A percentile compares a stretch with the other conserved stretches of the same genome.
Conservation (phyloP, 176 grass and related monocot genomes). For the Juncus effusus region DNA sequence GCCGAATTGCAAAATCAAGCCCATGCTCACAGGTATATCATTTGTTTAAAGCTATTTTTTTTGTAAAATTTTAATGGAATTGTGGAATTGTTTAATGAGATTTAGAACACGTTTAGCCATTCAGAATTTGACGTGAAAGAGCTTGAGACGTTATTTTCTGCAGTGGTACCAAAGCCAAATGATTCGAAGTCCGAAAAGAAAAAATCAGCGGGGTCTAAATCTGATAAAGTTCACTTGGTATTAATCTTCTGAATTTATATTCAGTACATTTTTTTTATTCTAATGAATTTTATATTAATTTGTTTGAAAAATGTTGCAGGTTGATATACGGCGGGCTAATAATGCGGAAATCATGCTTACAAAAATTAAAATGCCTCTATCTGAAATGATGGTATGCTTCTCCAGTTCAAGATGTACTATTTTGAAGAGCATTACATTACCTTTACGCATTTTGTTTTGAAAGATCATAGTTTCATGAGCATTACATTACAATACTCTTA, state of each 20-base stretch:
- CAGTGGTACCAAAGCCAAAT: slow-evolving; percentile 68
- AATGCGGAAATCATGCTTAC: slow-evolving; percentile 99
- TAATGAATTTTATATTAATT: slow-evolving; percentile 15
- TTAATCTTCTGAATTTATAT: slow-evolving; percentile 15
- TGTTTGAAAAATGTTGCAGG: slow-evolving; percentile 43
- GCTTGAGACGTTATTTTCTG: slow-evolving; percentile 68
- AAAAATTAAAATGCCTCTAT: slow-evolving; percentile 97
- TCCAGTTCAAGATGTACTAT: too few species aligned
- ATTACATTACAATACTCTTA: too few species aligned
- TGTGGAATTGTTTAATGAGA: slow-evolving; percentile 20
- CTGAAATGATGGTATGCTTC: slow-evolving; percentile 81
- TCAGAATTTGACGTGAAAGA: slow-evolving; percentile 84
- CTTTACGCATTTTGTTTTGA: too few species aligned
- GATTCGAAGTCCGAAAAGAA: slow-evolving; percentile 52
- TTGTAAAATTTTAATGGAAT: slow-evolving; percentile 22
- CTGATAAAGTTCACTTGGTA: slow-evolving; percentile 95
- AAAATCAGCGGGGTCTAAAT: slow-evolving; percentile 72
- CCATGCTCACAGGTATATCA: slow-evolving; percentile 57
- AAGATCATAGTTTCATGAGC: too few species aligned
- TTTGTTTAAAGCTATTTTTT: slow-evolving; percentile 6
- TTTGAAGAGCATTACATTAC: too few species aligned
- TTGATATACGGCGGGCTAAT: slow-evolving; percentile 84
- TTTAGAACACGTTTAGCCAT: slow-evolving; percentile 41
- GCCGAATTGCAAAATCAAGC: slow-evolving; percentile 82
- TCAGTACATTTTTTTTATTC: slow-evolving; percentile 10